Conservation (phyloP, 495 filamentous ascomycete genomes). For the Penicillium verhagenii region DNA sequence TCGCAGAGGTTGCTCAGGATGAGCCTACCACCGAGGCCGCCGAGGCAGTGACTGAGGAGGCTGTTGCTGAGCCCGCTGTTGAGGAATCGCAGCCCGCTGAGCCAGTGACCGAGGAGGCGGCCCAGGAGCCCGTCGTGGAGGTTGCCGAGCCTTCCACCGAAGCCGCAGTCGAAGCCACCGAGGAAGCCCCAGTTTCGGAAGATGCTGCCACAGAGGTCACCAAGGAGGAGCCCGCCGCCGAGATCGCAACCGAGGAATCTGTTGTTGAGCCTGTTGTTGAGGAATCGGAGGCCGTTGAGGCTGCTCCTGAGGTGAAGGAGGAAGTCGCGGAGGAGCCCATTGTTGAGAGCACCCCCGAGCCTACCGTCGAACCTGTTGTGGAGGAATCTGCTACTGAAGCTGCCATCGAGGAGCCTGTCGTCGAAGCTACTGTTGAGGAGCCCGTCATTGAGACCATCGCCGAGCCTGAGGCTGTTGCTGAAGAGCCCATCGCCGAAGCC, state of each 20-base stretch:
- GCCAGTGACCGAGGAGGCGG: background rate
- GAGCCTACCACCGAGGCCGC: background rate
- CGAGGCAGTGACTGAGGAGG: background rate
- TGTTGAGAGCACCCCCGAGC: background rate
- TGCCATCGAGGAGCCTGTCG: too few species aligned
- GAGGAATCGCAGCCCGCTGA: background rate
- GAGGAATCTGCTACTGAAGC: conserved; percentile 1
- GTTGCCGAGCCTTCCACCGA: background rate
- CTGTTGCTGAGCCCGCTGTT: background rate
- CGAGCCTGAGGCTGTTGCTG: background rate
- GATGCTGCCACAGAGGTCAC: background rate
- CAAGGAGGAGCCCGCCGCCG: background rate
- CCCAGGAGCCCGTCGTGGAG: conserved; percentile 2
- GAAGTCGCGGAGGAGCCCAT: background rate
- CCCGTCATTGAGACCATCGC: background rate
- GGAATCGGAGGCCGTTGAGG: background rate
- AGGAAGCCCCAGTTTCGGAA: conserved; percentile 2
- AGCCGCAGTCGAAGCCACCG: background rate
- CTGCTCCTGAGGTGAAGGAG: background rate
- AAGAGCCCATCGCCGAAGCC: background rate
- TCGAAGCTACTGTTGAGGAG: background rate
- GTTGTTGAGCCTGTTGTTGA: background rate
- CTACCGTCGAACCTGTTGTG: background rate
- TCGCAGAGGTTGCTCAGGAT: background rate
- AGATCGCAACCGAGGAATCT: background rate